Percentiles rank a stretch among this genome's conserved stretches.
Evolutionary conservation across 495 filamentous ascomycete species (phyloP).

Genomic region (Aspergillus homomorphus): DNA sequence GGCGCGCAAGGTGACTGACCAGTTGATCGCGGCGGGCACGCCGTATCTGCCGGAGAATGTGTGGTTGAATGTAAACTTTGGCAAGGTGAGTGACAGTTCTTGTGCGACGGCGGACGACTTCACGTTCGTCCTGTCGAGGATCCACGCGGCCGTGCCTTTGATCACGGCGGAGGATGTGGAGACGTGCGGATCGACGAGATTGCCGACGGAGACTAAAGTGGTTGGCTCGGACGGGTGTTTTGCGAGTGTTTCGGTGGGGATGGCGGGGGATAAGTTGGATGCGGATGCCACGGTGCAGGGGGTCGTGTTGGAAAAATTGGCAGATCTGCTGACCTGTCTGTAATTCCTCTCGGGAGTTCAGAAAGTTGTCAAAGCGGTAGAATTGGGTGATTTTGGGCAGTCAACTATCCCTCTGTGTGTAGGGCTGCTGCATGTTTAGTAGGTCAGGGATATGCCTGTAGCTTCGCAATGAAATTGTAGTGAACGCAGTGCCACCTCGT

Average conservation of each 20-base stretch:
- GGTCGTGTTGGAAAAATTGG: conserved; percentile 53
- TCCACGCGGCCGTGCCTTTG: conserved; percentile 47
- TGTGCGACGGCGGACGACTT: conserved; percentile 51
- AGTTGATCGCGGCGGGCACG: conserved; percentile 48
- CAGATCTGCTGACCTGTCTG: conserved; percentile 46
- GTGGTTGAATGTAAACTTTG: conserved; percentile 69
- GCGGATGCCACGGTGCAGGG: conserved; percentile 53
- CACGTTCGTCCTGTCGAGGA: conserved; percentile 59
- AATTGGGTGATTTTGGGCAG: too few species aligned
- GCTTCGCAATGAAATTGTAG: neutral
- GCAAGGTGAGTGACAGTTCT: conserved; percentile 38
- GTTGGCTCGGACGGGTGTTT: conserved; percentile 50
- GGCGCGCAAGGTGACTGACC: conserved; percentile 53
- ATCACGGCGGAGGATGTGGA: conserved; percentile 53
- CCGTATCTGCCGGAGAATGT: conserved; percentile 57
- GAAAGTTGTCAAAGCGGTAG: too few species aligned
- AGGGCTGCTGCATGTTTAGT: too few species aligned
- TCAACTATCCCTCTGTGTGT: too few species aligned
- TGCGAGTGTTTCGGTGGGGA: conserved; percentile 61
- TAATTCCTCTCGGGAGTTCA: too few species aligned
- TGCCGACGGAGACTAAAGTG: conserved; percentile 57
- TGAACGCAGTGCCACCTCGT: neutral
- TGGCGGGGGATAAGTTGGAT: conserved; percentile 55
- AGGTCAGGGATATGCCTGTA: neutral
- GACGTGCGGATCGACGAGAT: conserved; percentile 51